These are phyloP conservation scores for Fusarium clavum DNA, from an alignment of 2,329 filamentous ascomycete species.

Conservation along the genomic window DNA sequence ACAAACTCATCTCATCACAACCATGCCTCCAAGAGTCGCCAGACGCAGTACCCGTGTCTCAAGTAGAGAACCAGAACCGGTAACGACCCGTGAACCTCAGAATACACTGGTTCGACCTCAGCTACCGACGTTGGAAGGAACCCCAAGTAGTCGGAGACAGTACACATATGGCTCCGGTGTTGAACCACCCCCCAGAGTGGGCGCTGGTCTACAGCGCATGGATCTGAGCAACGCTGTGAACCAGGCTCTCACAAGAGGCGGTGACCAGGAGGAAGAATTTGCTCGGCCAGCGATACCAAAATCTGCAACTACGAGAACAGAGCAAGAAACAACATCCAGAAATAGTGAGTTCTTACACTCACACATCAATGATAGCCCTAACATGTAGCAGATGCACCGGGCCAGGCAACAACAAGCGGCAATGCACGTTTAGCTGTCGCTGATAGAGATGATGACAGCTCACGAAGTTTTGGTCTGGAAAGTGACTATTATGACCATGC, in stretches of 20 bases:
- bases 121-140: slow-evolving; percentile 46
- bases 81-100: slow-evolving; percentile 10
- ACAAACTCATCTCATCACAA: not conserved
- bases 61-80: slow-evolving; percentile 38
- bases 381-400: slow-evolving; percentile 15
- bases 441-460: slow-evolving; percentile 48
- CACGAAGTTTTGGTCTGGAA: slow-evolving; percentile 53
- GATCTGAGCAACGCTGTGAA: slow-evolving; percentile 49
- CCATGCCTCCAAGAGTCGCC: slow-evolving; percentile 43
- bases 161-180: slow-evolving; percentile 54
- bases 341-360: slow-evolving; percentile 18
- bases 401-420: not conserved
- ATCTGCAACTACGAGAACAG: slow-evolving; percentile 5
- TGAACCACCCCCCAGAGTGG: slow-evolving; percentile 48
- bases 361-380: not conserved
- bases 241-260: slow-evolving; percentile 42
- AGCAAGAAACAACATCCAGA: slow-evolving; percentile 40
- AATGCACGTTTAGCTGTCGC: slow-evolving; percentile 9
- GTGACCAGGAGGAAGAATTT: slow-evolving; percentile 36
- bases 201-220: slow-evolving; percentile 40
- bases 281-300: slow-evolving; percentile 23
- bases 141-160: slow-evolving; percentile 53
- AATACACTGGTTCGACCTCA: slow-evolving; percentile 35
- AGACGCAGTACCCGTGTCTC: slow-evolving; percentile 37
- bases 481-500: slow-evolving; percentile 53